These are phyloP conservation scores for Paracorniculantispora psalliotae DNA, from an alignment of 2,329 filamentous ascomycete genomes.

Conservation along the genomic window DNA sequence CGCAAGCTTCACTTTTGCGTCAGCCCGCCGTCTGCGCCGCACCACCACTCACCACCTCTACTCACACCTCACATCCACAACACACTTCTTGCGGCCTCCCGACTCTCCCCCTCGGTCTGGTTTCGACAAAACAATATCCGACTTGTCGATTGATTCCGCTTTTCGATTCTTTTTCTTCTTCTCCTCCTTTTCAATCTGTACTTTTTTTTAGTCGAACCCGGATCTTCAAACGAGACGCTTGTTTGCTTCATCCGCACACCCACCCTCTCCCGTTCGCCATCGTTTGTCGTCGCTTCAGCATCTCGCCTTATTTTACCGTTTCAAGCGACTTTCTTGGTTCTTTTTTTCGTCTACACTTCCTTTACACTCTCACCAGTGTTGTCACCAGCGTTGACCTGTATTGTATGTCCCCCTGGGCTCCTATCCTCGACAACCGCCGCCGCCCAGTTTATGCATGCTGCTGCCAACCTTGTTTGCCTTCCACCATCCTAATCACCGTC, in stretches of 20 bases:
- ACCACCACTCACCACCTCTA: not conserved
- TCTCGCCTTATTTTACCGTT: not conserved
- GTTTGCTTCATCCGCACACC: slow-evolving; percentile 6
- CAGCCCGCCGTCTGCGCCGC: slow-evolving; percentile 1
- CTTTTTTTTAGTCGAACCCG: not conserved
- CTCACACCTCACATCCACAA: not conserved
- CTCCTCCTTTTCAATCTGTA: not conserved
- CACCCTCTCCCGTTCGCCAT: not conserved
- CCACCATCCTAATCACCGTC: not conserved
- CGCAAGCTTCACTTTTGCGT: slow-evolving; percentile 6
- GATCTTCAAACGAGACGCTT: not conserved
- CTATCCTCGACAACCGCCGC: not conserved
- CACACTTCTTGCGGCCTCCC: not conserved
- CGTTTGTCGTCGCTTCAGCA: slow-evolving; percentile 1
- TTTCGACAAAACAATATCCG: not conserved
- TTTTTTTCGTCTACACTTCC: not conserved
- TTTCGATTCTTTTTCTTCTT: not conserved
- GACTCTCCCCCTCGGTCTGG: not conserved
- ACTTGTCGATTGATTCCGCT: not conserved
- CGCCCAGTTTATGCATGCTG: not conserved
- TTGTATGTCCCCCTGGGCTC: not conserved
- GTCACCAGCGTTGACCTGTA: not conserved
- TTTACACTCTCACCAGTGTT: not conserved
- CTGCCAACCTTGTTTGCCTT: not conserved
- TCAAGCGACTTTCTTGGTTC: not conserved